phyloP scores from a whole-genome alignment of 495 filamentous ascomycete genomes.

The Penicillium arizonense region DNA sequence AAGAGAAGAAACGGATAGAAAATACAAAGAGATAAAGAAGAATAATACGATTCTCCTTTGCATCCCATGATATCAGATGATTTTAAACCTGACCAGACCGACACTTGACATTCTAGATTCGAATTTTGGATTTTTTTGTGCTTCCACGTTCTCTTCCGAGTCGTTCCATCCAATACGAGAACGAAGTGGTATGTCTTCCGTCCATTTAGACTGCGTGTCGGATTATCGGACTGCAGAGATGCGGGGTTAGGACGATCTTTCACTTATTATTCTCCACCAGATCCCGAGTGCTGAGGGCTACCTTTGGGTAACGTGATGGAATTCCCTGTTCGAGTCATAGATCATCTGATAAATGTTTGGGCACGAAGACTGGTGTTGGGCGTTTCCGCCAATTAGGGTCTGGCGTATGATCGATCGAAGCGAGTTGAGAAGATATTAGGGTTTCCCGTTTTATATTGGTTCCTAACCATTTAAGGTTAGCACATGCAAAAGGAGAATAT shows the following conservation, averaged over 20 bases:
- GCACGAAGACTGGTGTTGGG: background rate
- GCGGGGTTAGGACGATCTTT: conserved; percentile 17
- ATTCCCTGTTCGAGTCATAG: background rate
- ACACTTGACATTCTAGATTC: conserved; percentile 4
- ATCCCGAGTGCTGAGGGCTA: background rate
- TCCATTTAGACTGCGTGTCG: conserved; percentile 13
- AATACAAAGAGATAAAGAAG: background rate
- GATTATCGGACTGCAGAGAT: conserved; percentile 6
- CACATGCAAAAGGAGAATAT: too few relatives aligned
- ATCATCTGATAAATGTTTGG: conserved; percentile 3
- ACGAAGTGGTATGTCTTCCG: conserved; percentile 2
- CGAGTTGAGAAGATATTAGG: too few relatives aligned
- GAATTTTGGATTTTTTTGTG: background rate
- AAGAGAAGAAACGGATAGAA: background rate
- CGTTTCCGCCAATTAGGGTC: conserved; percentile 3
- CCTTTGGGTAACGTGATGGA: background rate
- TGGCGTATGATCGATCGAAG: background rate
- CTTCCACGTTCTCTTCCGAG: conserved; percentile 14
- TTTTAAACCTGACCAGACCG: conserved; percentile 26
- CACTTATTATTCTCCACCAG: background rate
- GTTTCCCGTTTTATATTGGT: too few relatives aligned
- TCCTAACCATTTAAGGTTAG: too few relatives aligned
- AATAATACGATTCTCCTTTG: background rate
- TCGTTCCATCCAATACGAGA: conserved; percentile 24
- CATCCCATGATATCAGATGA: conserved; percentile 4